phyloP scores from a whole-genome alignment of 2,329 filamentous ascomycete species.

The Moelleriella libera region DNA sequence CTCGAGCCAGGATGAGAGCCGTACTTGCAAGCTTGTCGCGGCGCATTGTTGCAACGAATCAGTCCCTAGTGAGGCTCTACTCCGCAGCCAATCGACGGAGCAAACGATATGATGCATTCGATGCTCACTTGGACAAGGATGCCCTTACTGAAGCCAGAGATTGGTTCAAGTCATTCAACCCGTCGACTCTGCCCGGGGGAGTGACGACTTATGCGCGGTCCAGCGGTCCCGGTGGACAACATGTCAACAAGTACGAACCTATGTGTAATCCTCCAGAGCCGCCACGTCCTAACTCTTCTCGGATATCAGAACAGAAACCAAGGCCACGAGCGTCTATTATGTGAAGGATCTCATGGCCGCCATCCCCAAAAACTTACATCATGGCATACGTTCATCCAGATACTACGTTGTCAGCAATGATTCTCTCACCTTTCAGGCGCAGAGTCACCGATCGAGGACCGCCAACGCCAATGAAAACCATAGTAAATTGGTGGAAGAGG shows the following conservation, averaged over 20 bases:
- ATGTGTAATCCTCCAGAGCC: no score
- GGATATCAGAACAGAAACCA: slow-evolving; percentile 41
- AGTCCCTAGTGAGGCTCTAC: no score
- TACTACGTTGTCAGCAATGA: slow-evolving; percentile 39
- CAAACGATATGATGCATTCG: slow-evolving; percentile 32
- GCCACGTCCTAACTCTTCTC: slow-evolving; percentile 1
- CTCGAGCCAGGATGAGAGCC: no score
- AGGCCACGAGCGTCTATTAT: slow-evolving; percentile 39
- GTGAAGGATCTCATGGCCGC: slow-evolving; percentile 28
- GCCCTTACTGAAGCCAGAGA: slow-evolving; percentile 34
- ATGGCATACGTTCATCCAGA: slow-evolving; percentile 31
- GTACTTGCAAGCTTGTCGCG: no score
- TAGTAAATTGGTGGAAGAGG: slow-evolving; percentile 31
- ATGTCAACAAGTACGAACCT: slow-evolving; percentile 45
- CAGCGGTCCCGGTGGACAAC: slow-evolving; percentile 46
- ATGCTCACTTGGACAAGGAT: slow-evolving; percentile 33
- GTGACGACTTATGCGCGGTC: slow-evolving; percentile 41
- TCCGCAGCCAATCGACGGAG: slow-evolving; percentile 6
- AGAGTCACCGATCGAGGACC: slow-evolving; percentile 35
- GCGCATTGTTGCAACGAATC: no score
- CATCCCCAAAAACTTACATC: slow-evolving; percentile 33
- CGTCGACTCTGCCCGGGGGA: slow-evolving; percentile 31
- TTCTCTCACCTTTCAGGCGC: slow-evolving; percentile 39
- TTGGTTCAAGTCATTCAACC: slow-evolving; percentile 33
- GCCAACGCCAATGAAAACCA: slow-evolving; percentile 40